phyloP scores from a whole-genome alignment of 345 rosid genomes.

The Populus euphratica region DNA sequence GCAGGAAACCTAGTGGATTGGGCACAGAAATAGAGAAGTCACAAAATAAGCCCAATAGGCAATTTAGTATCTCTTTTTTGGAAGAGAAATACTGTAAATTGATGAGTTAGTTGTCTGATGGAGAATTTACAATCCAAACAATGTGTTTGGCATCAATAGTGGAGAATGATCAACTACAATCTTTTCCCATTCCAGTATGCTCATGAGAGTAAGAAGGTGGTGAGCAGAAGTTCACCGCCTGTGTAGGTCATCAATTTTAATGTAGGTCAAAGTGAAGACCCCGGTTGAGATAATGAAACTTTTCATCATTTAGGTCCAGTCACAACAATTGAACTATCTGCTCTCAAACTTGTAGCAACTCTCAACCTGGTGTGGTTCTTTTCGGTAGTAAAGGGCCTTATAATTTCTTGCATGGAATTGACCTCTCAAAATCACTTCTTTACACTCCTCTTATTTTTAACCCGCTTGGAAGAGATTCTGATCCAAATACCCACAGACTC shows the following conservation, averaged over 20 bases:
- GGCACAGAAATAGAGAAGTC: not conserved
- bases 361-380: slow-evolving; percentile 7
- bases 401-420: slow-evolving; percentile 12
- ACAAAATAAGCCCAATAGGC: not conserved
- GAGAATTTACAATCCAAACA: not conserved
- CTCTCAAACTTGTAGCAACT: too few species aligned
- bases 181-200: slow-evolving; percentile 10
- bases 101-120: not conserved
- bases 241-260: slow-evolving; percentile 2
- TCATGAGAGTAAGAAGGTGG: slow-evolving; percentile 8
- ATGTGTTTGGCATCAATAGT: not conserved
- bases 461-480: slow-evolving; percentile 24
- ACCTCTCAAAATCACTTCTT: slow-evolving; percentile 22
- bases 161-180: slow-evolving; percentile 6
- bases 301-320: too few species aligned
- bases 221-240: slow-evolving; percentile 21
- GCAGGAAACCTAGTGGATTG: not conserved
- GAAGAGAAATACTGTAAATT: not conserved
- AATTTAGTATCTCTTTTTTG: not conserved
- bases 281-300: too few species aligned
- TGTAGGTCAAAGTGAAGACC: slow-evolving; percentile 21
- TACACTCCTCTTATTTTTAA: slow-evolving; percentile 21
- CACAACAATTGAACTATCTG: too few species aligned
- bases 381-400: slow-evolving; percentile 34
- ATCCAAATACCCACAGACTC: slow-evolving; percentile 17